Percentiles rank a stretch among this genome's conserved stretches.
Evolutionary conservation across 345 rosid species (phyloP).

Genomic region (Lumnitzera racemosa): DNA sequence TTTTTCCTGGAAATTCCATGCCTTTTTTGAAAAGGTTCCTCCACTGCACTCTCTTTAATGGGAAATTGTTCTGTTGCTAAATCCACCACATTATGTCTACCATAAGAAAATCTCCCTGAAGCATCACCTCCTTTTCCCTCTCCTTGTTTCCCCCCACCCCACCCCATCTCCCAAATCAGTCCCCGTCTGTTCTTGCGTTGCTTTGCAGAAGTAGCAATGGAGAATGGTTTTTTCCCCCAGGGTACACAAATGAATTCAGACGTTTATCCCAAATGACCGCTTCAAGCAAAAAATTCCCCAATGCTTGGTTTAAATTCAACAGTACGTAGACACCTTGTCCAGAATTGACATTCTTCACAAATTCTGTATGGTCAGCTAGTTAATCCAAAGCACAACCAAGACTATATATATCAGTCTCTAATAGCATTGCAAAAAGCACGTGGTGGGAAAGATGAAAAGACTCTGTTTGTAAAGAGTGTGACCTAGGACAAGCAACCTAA

Average conservation of each 20-base stretch:
- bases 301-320: constrained; percentile 52
- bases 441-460: neutral
- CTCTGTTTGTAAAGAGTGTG: neutral
- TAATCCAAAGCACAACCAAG: neutral
- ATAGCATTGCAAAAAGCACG: neutral
- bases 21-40: constrained; percentile 18
- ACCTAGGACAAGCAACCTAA: neutral
- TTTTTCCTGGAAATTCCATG: constrained; percentile 25
- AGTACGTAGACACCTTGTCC: constrained; percentile 34
- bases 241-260: constrained; percentile 48
- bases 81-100: constrained; percentile 12
- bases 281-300: constrained; percentile 79
- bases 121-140: neutral
- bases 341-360: constrained; percentile 30
- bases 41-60: constrained; percentile 15
- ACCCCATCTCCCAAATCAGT: constrained; percentile 11
- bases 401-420: constrained; percentile 3
- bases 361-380: constrained; percentile 37
- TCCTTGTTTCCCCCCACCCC: constrained; percentile 13
- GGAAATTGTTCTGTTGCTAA: constrained; percentile 7
- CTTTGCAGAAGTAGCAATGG: constrained; percentile 22
- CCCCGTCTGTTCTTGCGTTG: constrained; percentile 18
- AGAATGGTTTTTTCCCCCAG: constrained; percentile 35
- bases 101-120: constrained; percentile 7
- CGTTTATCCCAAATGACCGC: constrained; percentile 75